Evolutionary conservation across 2,329 filamentous ascomycete species (phyloP).

Genomic region (Drechslera avenae): DNA sequence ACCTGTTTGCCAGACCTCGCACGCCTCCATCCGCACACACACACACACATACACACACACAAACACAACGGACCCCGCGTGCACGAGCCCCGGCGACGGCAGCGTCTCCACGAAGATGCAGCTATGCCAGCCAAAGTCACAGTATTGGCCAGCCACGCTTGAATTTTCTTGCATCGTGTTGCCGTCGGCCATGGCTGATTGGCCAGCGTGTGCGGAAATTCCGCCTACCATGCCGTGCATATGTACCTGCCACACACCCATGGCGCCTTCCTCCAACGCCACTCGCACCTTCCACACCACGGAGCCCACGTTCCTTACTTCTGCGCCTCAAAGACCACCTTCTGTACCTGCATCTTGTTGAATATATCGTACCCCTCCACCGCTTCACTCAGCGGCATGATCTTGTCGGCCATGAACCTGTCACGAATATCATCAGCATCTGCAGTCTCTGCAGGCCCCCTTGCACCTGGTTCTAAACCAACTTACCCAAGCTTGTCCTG

Average conservation of each 20-base stretch:
- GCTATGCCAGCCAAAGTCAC: slow-evolving; percentile 3
- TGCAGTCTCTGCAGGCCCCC: not conserved
- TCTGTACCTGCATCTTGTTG: slow-evolving; percentile 60
- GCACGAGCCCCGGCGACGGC: slow-evolving; percentile 23
- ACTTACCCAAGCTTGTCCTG: slow-evolving; percentile 55
- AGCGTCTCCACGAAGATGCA: slow-evolving; percentile 15
- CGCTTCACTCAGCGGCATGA: slow-evolving; percentile 57
- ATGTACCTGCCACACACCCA: not conserved
- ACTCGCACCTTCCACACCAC: not conserved
- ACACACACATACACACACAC: no score
- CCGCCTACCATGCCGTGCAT: not conserved
- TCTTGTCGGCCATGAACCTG: slow-evolving; percentile 60
- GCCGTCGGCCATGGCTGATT: not conserved
- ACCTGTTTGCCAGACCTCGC: slow-evolving; percentile 16
- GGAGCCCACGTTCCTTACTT: slow-evolving; percentile 29
- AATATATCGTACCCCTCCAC: slow-evolving; percentile 60
- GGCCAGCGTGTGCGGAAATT: not conserved
- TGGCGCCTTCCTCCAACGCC: slow-evolving; percentile 1
- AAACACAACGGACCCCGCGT: slow-evolving; percentile 22
- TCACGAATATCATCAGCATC: not conserved
- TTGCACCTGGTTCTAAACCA: no score
- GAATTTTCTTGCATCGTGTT: not conserved
- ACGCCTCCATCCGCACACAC: slow-evolving; percentile 18
- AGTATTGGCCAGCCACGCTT: slow-evolving; percentile 4
- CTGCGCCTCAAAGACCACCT: slow-evolving; percentile 57